Base-by-base conservation (phyloP, 306 rosid genomes). In the Quercus suber region DNA sequence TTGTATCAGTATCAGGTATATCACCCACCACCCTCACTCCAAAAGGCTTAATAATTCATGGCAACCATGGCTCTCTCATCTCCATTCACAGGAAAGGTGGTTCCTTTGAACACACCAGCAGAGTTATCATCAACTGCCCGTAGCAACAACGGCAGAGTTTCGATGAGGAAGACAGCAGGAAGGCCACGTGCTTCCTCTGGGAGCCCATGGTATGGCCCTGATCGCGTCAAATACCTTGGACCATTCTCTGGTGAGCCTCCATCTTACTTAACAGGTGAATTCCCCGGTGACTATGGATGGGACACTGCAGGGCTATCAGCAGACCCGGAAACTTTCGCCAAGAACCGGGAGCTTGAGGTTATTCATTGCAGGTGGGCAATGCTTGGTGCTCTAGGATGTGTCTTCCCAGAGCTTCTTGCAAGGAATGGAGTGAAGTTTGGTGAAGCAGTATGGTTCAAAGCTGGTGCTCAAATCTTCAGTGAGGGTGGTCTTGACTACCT, bases 381-480 rank as follows among this genome's bases (percentile, higher is more conserved):
- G 86, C 86, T 83, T 41, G 86, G 86, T 6, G 85, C 85, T 59
- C 12, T 85, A 69, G 85, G 85, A 56, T 80, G 87, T 67, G 87
- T 84, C 14, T 84, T 80, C 82, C 87, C 84, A n/a, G 84, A 84
- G 84, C 87, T 84, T 23, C 87, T 84, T 20, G 68, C 84, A 21
- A 77, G 82, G 71, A 80, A 84, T 59, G 87, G 80, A 74, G 84
- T 80, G 77, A 84, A 80, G 80, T 77, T 84, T n/a, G 84, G 87
- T 1, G 82, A 80, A 21, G 87, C 87, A 67, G 82, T 80, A 35
- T 84, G 82, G 87, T 84, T 84, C 71, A 84, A 84, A 68, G 87
- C 85, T 18, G 82, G 87, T 58, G 72, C 85, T 73, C 87, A 84
- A 6, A 84, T 84, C 73, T 84, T 81, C 80, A 81, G 84, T 17